Conservation (phyloP, 2,329 filamentous ascomycete species). For the Cladobotryum mycophilum region DNA sequence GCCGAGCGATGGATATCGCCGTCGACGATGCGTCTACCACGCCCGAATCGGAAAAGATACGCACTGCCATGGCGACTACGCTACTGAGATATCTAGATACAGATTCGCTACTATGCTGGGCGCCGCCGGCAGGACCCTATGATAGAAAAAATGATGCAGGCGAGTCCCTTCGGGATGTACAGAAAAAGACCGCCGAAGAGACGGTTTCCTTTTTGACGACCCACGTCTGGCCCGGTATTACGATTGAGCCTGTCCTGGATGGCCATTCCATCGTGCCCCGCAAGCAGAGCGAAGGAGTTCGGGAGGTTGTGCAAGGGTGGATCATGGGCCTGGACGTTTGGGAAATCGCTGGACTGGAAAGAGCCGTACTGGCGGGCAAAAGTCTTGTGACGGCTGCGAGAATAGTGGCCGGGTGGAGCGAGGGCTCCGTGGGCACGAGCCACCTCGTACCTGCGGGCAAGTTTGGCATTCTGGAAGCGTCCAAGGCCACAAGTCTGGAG, state of each 20-base stretch:
- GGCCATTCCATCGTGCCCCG: slow-evolving; percentile 67
- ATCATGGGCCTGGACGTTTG: slow-evolving; percentile 63
- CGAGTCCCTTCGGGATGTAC: slow-evolving; percentile 62
- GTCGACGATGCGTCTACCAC: slow-evolving; percentile 49
- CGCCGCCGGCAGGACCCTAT: slow-evolving; percentile 45
- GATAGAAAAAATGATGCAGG: slow-evolving; percentile 40
- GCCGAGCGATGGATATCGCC: slow-evolving; percentile 75
- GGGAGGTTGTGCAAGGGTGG: slow-evolving; percentile 73
- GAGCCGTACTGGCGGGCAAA: slow-evolving; percentile 79
- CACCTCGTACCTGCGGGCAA: slow-evolving; percentile 24
- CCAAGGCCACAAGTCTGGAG: slow-evolving; percentile 71
- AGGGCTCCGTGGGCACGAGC: slow-evolving; percentile 54
- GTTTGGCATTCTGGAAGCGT: slow-evolving; percentile 81
- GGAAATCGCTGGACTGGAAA: slow-evolving; percentile 82
- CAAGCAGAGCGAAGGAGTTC: slow-evolving; percentile 67
- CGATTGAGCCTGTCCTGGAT: slow-evolving; percentile 75
- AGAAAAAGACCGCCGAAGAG: slow-evolving; percentile 61
- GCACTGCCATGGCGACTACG: slow-evolving; percentile 58
- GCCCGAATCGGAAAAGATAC: slow-evolving; percentile 42
- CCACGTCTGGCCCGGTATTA: slow-evolving; percentile 76
- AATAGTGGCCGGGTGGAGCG: slow-evolving; percentile 81
- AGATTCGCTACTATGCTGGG: slow-evolving; percentile 91
- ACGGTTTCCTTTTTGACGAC: slow-evolving; percentile 66
- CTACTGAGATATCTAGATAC: slow-evolving; percentile 85
- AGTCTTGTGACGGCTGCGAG: slow-evolving; percentile 72